phyloP scores from a whole-genome alignment of 2,329 filamentous ascomycete genomes.

The Calonectria crousiana region DNA sequence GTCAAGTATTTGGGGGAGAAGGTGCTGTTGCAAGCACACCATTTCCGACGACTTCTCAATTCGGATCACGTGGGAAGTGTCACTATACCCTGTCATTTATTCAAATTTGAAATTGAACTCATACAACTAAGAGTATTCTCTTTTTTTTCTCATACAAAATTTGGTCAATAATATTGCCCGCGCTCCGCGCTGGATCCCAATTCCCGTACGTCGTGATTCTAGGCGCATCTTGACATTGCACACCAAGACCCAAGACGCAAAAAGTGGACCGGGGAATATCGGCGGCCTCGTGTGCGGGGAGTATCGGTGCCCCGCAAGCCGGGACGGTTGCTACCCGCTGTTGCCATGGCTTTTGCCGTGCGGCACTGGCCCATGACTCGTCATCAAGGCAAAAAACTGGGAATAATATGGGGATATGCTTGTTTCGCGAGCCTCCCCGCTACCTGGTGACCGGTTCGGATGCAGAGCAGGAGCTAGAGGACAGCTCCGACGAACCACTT shows the following conservation, averaged over 20 bases:
- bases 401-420: neutral
- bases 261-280: slow-evolving; percentile 29
- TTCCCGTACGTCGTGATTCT: neutral
- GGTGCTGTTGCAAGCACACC: no score
- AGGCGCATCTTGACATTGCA: neutral
- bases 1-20: no score
- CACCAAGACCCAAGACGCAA: neutral
- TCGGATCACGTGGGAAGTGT: no score
- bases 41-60: no score
- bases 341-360: neutral
- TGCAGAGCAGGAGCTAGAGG: no score
- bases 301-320: slow-evolving; percentile 21
- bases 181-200: neutral
- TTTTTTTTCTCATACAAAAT: no score
- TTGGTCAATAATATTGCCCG: no score
- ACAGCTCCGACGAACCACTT: neutral
- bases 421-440: neutral
- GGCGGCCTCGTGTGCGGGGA: slow-evolving; percentile 22
- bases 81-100: no score
- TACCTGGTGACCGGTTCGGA: neutral
- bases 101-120: no score
- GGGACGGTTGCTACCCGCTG: neutral
- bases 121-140: no score
- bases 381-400: neutral
- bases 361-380: slow-evolving; percentile 15